Percentiles rank a stretch among this genome's conserved stretches.
phyloP scores from a whole-genome alignment of 768 basidiomycete genomes.

The Tylopilus balloui region DNA sequence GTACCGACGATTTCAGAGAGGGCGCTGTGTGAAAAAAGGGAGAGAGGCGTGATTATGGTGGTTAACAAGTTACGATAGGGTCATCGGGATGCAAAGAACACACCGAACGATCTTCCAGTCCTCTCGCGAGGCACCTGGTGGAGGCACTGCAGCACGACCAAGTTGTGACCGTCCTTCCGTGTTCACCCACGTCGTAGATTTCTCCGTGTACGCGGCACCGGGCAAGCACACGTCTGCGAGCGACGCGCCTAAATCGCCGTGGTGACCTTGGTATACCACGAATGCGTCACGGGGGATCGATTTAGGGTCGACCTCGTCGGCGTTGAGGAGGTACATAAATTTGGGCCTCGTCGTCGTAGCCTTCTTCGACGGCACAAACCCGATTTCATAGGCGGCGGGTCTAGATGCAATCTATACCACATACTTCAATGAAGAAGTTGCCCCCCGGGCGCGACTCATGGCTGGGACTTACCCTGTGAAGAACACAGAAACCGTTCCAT shows the following conservation, averaged over 20 bases:
- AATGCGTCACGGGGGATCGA: constrained; percentile 90
- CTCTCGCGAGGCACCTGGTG: constrained; percentile 93
- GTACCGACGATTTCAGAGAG: constrained; percentile 81
- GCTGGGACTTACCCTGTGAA: constrained; percentile 80
- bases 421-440: neutral
- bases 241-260: constrained; percentile 94
- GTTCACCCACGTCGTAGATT: constrained; percentile 89
- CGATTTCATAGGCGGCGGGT: constrained; percentile 90
- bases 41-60: no score
- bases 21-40: constrained; percentile 46
- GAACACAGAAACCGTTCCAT: constrained; percentile 93
- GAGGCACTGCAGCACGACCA: constrained; percentile 85
- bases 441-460: neutral
- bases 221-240: constrained; percentile 97
- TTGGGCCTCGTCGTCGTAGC: constrained; percentile 78
- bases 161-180: constrained; percentile 92
- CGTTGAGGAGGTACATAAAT: constrained; percentile 94
- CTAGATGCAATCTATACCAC: constrained; percentile 77
- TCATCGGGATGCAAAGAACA: constrained; percentile 15
- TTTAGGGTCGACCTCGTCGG: constrained; percentile 87
- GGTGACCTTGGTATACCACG: constrained; percentile 98
- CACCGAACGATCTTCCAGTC: constrained; percentile 97
- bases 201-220: constrained; percentile 91
- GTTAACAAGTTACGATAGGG: neutral
- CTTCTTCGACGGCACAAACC: constrained; percentile 82